Conservation (phyloP, 257 asterid genomes). For the Plantago major region DNA sequence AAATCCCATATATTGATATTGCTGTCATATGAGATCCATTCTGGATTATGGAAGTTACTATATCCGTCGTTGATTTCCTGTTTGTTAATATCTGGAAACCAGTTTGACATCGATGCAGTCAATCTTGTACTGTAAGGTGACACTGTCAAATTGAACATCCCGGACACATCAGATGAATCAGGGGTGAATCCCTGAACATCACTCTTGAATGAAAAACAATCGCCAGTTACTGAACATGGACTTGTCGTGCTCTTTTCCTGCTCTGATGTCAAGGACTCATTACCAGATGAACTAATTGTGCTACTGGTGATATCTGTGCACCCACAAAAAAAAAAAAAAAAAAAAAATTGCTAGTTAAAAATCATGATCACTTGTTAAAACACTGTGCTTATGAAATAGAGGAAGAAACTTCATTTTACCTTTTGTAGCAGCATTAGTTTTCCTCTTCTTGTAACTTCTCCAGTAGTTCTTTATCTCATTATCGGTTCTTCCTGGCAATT, state of each 20-base stretch:
- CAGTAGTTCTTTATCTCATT: slow-evolving; percentile 78
- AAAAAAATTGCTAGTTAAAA: not conserved
- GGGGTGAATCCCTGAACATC: slow-evolving; percentile 12
- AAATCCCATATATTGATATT: slow-evolving; percentile 7
- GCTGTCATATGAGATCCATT: slow-evolving; percentile 6
- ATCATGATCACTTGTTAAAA: not conserved
- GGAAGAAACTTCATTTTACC: slow-evolving; percentile 14
- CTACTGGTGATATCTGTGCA: slow-evolving; percentile 21
- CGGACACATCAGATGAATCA: slow-evolving; percentile 17
- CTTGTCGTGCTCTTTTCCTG: slow-evolving; percentile 13
- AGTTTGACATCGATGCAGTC: slow-evolving; percentile 26
- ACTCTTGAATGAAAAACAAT: not conserved
- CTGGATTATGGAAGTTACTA: slow-evolving; percentile 9
- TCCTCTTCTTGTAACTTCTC: slow-evolving; percentile 59
- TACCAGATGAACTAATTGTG: not conserved
- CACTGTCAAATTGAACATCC: slow-evolving; percentile 12
- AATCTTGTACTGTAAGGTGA: slow-evolving; percentile 31
- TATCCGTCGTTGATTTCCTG: slow-evolving; percentile 1
- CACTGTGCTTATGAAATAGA: not conserved
- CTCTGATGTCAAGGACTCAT: slow-evolving; percentile 3
- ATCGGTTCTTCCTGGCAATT: slow-evolving; percentile 76
- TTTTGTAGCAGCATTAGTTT: slow-evolving; percentile 23
- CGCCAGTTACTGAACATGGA: slow-evolving; percentile 15
- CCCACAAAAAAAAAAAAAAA: too few species aligned
- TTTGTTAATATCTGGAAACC: not conserved